These are phyloP conservation scores for Metschnikowia picachoensis DNA, from an alignment of 805 yeast genomes.

Conservation along the genomic window DNA sequence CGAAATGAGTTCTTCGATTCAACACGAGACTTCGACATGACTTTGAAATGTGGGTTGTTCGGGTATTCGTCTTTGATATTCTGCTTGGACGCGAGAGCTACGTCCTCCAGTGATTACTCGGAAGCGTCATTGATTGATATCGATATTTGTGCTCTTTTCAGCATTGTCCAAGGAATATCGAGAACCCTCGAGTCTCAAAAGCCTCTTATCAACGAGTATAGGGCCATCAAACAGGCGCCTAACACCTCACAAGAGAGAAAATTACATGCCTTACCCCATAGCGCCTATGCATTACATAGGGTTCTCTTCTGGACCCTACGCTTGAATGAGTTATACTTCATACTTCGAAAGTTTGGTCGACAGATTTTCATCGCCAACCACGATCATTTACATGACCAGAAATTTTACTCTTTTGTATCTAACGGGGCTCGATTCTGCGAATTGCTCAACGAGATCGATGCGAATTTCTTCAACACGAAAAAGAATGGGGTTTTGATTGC, in stretches of 20 bases:
- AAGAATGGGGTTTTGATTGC: conserved; percentile 50
- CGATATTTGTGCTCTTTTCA: conserved; percentile 32
- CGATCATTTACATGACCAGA: conserved; percentile 40
- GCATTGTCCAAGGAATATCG: conserved; percentile 25
- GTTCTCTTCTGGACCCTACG: conserved; percentile 43
- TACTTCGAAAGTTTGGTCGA: conserved; percentile 46
- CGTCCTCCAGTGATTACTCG: conserved; percentile 13
- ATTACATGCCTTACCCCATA: conserved; percentile 23
- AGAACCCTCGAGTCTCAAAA: conserved; percentile 25
- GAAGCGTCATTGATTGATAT: conserved; percentile 37
- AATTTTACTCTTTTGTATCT: conserved; percentile 28
- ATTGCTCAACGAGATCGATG: conserved; percentile 29
- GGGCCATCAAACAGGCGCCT: conserved; percentile 11
- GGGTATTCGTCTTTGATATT: conserved; percentile 6
- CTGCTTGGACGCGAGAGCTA: conserved; percentile 4
- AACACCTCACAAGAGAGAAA: conserved; percentile 7
- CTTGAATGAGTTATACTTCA: conserved; percentile 47
- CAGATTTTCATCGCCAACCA: conserved; percentile 44
- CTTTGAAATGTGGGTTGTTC: conserved; percentile 11
- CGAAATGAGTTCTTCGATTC: conserved; percentile 18
- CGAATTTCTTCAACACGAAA: conserved; percentile 39
- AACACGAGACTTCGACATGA: conserved; percentile 25
- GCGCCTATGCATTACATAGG: conserved; percentile 44
- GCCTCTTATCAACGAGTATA: conserved; percentile 10
- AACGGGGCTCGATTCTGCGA: conserved; percentile 16